A percentile compares a stretch with the other conserved stretches of the same genome.
phyloP scores from a whole-genome alignment of 768 basidiomycete genomes.

The Mycena belliarum region DNA sequence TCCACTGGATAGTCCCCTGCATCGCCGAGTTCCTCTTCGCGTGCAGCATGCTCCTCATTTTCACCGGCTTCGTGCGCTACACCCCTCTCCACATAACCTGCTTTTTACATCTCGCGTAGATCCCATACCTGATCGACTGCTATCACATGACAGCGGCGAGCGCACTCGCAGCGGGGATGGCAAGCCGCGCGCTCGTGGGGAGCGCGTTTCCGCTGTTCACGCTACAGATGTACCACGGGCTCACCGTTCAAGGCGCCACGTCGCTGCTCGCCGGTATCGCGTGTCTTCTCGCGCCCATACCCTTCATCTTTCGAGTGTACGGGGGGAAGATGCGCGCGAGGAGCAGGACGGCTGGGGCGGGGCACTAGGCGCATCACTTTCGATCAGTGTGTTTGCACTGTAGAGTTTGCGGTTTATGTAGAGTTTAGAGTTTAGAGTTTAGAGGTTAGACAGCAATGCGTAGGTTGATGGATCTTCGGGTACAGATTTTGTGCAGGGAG shows the following conservation, averaged over 20 bases:
- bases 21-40: slow-evolving; percentile 18
- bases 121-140: slow-evolving; percentile 19
- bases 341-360: neutral
- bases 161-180: slow-evolving; percentile 18
- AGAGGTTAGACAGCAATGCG: no score
- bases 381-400: no score
- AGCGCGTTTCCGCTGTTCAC: slow-evolving; percentile 18
- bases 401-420: no score
- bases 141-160: slow-evolving; percentile 18
- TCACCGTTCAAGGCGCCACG: slow-evolving; percentile 17
- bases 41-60: slow-evolving; percentile 17
- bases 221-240: slow-evolving; percentile 19
- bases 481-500: no score
- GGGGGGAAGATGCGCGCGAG: slow-evolving; percentile 4
- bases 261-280: slow-evolving; percentile 14
- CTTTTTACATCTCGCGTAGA: no score
- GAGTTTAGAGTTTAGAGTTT: no score
- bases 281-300: slow-evolving; percentile 20
- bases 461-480: no score
- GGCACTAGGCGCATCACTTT: no score
- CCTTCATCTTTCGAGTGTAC: slow-evolving; percentile 12
- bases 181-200: slow-evolving; percentile 18
- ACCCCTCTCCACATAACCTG: no score
- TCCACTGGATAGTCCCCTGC: slow-evolving; percentile 21
- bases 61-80: slow-evolving; percentile 23